These are phyloP conservation scores for Scedosporium dehoogii DNA, from an alignment of 2,329 filamentous ascomycete genomes.

Conservation along the genomic window DNA sequence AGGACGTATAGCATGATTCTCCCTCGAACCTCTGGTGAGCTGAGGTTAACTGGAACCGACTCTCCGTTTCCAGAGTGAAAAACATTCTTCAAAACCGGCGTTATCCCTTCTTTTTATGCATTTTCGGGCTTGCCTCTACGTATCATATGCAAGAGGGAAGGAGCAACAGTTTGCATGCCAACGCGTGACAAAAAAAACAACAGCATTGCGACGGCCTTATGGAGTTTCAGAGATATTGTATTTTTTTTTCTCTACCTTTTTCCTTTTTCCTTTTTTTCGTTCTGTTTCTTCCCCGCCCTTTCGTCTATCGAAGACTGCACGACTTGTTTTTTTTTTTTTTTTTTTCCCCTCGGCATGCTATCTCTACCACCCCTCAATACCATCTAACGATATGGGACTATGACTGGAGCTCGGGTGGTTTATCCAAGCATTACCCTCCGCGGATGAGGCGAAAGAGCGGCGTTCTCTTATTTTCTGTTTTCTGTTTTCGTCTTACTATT, in stretches of 20 bases:
- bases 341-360: too few species aligned
- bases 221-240: not conserved
- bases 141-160: not conserved
- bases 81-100: not conserved
- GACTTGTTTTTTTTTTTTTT: too few species aligned
- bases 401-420: too few species aligned
- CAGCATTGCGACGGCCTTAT: not conserved
- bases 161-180: not conserved
- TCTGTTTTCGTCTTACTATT: too few species aligned
- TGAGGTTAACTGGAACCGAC: not conserved
- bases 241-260: not conserved
- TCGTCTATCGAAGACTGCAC: too few species aligned
- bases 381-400: too few species aligned
- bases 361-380: too few species aligned
- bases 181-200: not conserved
- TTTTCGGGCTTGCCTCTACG: not conserved
- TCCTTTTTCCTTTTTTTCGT: not conserved
- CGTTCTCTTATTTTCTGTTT: too few species aligned
- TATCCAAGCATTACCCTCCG: too few species aligned
- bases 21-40: not conserved
- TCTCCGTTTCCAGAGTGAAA: not conserved
- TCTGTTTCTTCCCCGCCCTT: not conserved
- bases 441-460: too few species aligned
- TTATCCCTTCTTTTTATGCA: not conserved
- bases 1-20: conserved; percentile 22